phyloP scores from a whole-genome alignment of 2,329 filamentous ascomycete species.

The Diaporthe citrichinensis region DNA sequence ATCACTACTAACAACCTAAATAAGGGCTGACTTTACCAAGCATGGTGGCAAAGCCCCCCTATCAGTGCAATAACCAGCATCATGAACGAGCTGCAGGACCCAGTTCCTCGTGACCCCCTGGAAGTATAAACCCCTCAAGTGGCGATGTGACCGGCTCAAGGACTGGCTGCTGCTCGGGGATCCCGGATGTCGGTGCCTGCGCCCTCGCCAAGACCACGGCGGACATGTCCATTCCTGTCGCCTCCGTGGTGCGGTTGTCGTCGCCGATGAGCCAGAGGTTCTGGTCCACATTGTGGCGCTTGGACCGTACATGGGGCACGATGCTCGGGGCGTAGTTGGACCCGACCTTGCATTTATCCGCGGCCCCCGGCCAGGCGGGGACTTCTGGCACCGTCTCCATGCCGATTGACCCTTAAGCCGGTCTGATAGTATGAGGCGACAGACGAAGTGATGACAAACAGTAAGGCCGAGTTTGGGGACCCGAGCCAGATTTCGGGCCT shows the following conservation, averaged over 20 bases:
- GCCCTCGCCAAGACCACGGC: neutral
- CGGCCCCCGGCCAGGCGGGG: neutral
- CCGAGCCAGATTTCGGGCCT: neutral
- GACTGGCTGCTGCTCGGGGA: neutral
- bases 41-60: too few species aligned
- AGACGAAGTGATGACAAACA: neutral
- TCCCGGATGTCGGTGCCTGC: neutral
- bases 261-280: neutral
- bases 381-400: neutral
- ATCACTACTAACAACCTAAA: neutral
- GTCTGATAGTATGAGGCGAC: neutral
- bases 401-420: neutral
- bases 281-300: neutral
- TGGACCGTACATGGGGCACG: neutral
- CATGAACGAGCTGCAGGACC: neutral
- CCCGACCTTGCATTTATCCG: neutral
- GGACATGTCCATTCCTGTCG: neutral
- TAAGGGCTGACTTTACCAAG: neutral
- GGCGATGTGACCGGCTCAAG: neutral
- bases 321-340: neutral
- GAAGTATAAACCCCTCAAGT: neutral
- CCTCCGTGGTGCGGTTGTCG: neutral
- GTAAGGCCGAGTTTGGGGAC: neutral
- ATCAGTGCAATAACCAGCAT: neutral
- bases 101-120: neutral